Evolutionary conservation across 1,139 yeast genomes (phyloP), one percentile per base, ranked within the genome.

Genomic region (Taphrina deformans): DNA sequence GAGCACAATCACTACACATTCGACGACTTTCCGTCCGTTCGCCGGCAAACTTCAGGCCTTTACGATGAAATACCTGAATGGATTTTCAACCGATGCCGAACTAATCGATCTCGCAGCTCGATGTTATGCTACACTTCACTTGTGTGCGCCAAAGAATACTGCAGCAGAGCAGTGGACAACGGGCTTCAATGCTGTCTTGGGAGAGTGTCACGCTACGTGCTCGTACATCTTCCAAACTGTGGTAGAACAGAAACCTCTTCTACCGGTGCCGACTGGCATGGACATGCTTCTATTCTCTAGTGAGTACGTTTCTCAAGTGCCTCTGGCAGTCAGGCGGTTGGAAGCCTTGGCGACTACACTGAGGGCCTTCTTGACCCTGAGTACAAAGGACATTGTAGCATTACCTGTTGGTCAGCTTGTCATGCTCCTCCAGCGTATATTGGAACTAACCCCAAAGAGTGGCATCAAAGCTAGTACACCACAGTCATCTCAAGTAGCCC

Each of bases 21-120:
- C 67, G 10, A 60, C 65, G 12, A 65, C 67, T 4, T 65, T 60
- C 23, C 55, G 67, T 5, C 65, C 65, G 7, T 60, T 65, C 23
- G 51, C 55, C 6, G 55, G 58, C 24, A 53, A 55, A 16, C 24
- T 65, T 26, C 53, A 48, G 29, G 45, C 59, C 6, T 29, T 55
- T 14, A 35, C 55, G 23, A 35, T 44, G 7, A 41, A 38, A 46
- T 35, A 29, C 24, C 31, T 65, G n/a, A 60, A 60, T 26, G 65
- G 61, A 21, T 41, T 48, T 12, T 38, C 41, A 10, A 33, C 55
- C 12, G 63, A 60, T 5, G 27, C 61, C 4, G 51, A 45, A 14
- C 33, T 51, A 7, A 35, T 65, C 16, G 50, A 53, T 40, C 45
- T 60, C 26, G 60, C 65, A 12, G 67, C 67, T 4, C 53, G 50